Conservation (phyloP, 805 yeast species). For the Teunomyces barrocoloradensis region DNA sequence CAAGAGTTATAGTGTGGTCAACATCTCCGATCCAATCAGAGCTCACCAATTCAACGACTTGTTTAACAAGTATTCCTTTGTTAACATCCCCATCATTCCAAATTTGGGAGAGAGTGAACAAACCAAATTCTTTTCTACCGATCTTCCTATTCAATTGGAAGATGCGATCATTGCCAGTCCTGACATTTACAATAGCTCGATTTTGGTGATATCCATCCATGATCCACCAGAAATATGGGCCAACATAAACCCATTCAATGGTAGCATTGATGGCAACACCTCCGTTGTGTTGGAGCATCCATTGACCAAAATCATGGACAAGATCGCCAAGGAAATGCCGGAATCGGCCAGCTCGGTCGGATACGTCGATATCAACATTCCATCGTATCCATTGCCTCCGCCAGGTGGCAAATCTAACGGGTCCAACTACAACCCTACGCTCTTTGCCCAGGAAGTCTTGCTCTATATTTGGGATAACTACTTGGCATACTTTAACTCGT, state of each 20-base stretch:
- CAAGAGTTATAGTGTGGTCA: slow-evolving; percentile 35
- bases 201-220: slow-evolving; percentile 71
- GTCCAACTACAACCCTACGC: slow-evolving; percentile 53
- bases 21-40: slow-evolving; percentile 74
- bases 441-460: slow-evolving; percentile 72
- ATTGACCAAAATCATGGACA: slow-evolving; percentile 54
- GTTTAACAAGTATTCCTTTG: slow-evolving; percentile 54
- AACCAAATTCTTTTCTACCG: slow-evolving; percentile 33
- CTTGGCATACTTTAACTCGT: slow-evolving; percentile 63
- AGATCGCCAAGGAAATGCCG: slow-evolving; percentile 41
- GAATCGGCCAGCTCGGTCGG: slow-evolving; percentile 49
- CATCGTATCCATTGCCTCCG: slow-evolving; percentile 48
- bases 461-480: slow-evolving; percentile 90
- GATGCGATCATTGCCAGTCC: slow-evolving; percentile 73
- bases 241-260: slow-evolving; percentile 72
- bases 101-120: not conserved
- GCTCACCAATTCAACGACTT: slow-evolving; percentile 62
- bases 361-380: slow-evolving; percentile 79
- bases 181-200: slow-evolving; percentile 59
- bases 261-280: slow-evolving; percentile 68
- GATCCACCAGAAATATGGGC: slow-evolving; percentile 96
- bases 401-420: slow-evolving; percentile 12
- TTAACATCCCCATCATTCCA: slow-evolving; percentile 62
- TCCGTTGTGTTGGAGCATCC: slow-evolving; percentile 79
- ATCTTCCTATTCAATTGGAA: slow-evolving; percentile 50